Evolutionary conservation across 306 rosid species (phyloP).

Genomic region (Comarum palustre): DNA sequence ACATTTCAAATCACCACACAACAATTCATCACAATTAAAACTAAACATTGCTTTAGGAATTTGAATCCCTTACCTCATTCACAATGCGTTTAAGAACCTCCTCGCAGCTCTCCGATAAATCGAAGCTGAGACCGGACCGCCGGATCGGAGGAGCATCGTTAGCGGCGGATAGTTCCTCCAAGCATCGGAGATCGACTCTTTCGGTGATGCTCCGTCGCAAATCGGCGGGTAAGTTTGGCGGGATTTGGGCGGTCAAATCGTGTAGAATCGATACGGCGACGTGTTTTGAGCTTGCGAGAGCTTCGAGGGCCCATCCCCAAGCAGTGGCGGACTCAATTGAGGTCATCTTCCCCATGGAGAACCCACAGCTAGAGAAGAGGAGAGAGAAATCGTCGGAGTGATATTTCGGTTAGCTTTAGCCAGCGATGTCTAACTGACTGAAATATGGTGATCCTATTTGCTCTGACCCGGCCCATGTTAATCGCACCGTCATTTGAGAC

Average conservation of each 20-base stretch:
- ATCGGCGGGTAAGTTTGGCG: slow-evolving; percentile 35
- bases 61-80: neutral
- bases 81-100: slow-evolving; percentile 4
- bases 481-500: no score
- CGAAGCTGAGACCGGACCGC: slow-evolving; percentile 40
- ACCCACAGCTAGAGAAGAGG: neutral
- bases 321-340: slow-evolving; percentile 32
- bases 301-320: slow-evolving; percentile 71
- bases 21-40: neutral
- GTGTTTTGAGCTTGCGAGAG: slow-evolving; percentile 43
- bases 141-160: slow-evolving; percentile 21
- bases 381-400: neutral
- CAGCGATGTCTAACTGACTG: neutral
- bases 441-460: neutral
- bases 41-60: neutral
- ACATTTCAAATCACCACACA: neutral
- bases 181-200: slow-evolving; percentile 57
- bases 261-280: slow-evolving; percentile 37
- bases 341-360: slow-evolving; percentile 34
- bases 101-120: slow-evolving; percentile 41
- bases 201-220: slow-evolving; percentile 42
- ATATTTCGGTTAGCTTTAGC: neutral
- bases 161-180: slow-evolving; percentile 49
- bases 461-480: neutral
- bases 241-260: slow-evolving; percentile 39